Conservation (phyloP, 306 rosid species). For the Trifolium pratense region DNA sequence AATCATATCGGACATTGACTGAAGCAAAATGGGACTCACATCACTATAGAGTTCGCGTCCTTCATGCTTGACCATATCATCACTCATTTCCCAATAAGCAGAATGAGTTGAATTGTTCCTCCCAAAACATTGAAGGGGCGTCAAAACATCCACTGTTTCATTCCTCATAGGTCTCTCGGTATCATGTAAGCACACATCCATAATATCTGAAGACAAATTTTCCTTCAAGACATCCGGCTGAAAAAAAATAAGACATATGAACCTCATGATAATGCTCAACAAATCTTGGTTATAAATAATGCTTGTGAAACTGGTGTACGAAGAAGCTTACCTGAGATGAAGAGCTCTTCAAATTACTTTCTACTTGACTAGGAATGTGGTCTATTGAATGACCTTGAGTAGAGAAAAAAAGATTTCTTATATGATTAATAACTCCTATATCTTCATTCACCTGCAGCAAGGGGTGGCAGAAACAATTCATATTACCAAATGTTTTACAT, state of each 20-base stretch:
- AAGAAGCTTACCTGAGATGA: constrained; percentile 59
- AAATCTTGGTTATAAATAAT: constrained; percentile 16
- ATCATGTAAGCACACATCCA: constrained; percentile 50
- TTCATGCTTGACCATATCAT: constrained; percentile 59
- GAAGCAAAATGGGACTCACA: constrained; percentile 52
- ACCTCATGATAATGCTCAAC: constrained; percentile 28
- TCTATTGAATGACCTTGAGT: constrained; percentile 59
- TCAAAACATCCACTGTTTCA: constrained; percentile 53
- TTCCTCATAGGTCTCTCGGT: constrained; percentile 50
- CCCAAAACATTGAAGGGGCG: constrained; percentile 51
- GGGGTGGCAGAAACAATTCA: constrained; percentile 30
- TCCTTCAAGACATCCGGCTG: constrained; percentile 54
- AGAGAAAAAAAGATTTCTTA: constrained; percentile 67
- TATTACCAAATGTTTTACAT: constrained; percentile 33
- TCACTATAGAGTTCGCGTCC: constrained; percentile 55
- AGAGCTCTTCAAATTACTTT: constrained; percentile 52
- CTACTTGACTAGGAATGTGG: constrained; percentile 50
- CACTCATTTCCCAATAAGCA: constrained; percentile 56
- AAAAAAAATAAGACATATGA: constrained; percentile 36
- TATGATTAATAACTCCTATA: constrained; percentile 60
- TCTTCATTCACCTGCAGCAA: constrained; percentile 79
- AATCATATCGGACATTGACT: constrained; percentile 52
- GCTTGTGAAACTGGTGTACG: neutral
- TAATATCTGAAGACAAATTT: constrained; percentile 52
- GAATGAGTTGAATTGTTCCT: constrained; percentile 52